A percentile compares a stretch with the other conserved stretches of the same genome.
These are phyloP conservation scores for Davidsoniella neocaledoniae DNA, from an alignment of 2,329 filamentous ascomycete species.

Conservation along the genomic window DNA sequence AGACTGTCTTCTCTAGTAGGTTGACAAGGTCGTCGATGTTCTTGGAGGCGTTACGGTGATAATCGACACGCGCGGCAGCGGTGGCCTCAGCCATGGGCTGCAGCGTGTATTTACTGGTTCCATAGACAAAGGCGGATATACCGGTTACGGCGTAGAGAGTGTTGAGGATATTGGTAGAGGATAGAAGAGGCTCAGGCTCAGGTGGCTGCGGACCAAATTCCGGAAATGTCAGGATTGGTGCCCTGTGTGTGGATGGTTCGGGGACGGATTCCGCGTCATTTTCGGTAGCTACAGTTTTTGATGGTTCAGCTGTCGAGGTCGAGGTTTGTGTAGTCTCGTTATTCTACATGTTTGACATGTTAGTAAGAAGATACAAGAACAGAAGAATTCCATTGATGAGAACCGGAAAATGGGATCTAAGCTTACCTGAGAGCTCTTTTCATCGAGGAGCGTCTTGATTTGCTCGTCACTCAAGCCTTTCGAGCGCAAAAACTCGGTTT, in stretches of 20 bases:
- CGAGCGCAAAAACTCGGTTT: constrained; percentile 56
- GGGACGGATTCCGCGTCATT: not conserved
- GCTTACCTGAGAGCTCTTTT: not conserved
- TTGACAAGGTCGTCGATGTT: constrained; percentile 30
- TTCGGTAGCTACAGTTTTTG: constrained; percentile 3
- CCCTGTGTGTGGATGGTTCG: constrained; percentile 23
- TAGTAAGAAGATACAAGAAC: not conserved
- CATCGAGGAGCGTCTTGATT: constrained; percentile 46
- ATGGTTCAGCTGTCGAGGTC: constrained; percentile 3
- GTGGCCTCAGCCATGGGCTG: constrained; percentile 41
- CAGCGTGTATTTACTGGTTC: constrained; percentile 51
- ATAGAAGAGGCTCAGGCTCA: constrained; percentile 44
- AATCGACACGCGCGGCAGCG: constrained; percentile 34
- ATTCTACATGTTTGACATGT: not conserved
- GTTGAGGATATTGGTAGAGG: constrained; percentile 39
- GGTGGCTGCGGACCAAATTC: constrained; percentile 46
- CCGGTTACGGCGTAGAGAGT: constrained; percentile 41
- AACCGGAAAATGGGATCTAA: not conserved
- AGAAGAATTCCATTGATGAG: not conserved
- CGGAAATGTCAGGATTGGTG: constrained; percentile 52
- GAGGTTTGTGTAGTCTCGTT: not conserved
- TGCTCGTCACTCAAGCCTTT: constrained; percentile 56
- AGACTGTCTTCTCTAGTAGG: constrained; percentile 40
- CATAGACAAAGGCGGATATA: constrained; percentile 49
- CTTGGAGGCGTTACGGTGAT: constrained; percentile 30